phyloP scores from a whole-genome alignment of 306 rosid species.

The Leucaena leucocephala region DNA sequence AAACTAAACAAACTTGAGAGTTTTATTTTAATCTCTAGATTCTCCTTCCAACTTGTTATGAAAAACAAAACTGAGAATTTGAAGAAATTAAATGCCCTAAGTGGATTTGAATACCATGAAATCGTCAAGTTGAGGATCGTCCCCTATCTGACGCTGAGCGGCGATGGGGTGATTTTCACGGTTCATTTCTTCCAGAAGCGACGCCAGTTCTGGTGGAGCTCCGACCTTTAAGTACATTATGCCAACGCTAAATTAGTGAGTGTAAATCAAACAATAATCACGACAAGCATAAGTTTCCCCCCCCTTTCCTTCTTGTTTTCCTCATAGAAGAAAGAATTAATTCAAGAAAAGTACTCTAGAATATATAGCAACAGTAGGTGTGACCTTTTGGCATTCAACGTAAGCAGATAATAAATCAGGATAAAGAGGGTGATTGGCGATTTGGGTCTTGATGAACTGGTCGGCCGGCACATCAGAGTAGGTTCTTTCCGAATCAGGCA shows the following conservation, averaged over 20 bases:
- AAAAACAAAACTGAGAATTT: neutral
- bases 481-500: conserved; percentile 32
- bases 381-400: conserved; percentile 73
- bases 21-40: neutral
- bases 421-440: conserved; percentile 75
- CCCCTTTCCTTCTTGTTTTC: neutral
- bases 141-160: conserved; percentile 56
- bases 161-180: conserved; percentile 42
- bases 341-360: neutral
- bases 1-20: neutral
- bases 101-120: conserved; percentile 62
- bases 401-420: conserved; percentile 69
- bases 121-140: conserved; percentile 86
- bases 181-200: conserved; percentile 63
- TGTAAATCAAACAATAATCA: neutral
- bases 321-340: neutral
- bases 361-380: no score
- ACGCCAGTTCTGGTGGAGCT: conserved; percentile 70
- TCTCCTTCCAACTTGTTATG: neutral
- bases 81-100: neutral
- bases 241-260: neutral
- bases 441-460: conserved; percentile 61
- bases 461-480: conserved; percentile 43
- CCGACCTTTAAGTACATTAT: conserved; percentile 61
- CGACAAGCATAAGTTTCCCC: neutral